Percentiles rank a stretch among this genome's conserved stretches.
phyloP scores from a whole-genome alignment of 2,329 filamentous ascomycete genomes.

The Dichotomopilus funicola region DNA sequence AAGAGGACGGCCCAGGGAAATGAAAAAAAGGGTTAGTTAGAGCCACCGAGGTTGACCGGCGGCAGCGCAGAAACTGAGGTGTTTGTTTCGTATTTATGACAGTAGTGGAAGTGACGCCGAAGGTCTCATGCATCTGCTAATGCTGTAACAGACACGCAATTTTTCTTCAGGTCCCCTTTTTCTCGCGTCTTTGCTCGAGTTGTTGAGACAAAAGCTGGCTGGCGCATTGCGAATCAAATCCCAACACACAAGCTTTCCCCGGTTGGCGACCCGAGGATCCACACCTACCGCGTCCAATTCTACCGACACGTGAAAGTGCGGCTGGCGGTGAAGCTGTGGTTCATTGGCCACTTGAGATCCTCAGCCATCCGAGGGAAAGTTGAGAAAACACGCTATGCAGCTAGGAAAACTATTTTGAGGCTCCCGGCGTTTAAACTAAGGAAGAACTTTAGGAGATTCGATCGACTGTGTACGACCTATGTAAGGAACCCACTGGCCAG shows the following conservation, averaged over 20 bases:
- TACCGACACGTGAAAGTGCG: conserved; percentile 17
- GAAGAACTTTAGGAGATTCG: no score
- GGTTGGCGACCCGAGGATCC: neutral
- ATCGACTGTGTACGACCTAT: no score
- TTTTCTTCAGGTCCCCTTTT: neutral
- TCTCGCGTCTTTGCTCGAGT: conserved; percentile 6
- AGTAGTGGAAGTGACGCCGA: neutral
- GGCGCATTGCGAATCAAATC: conserved; percentile 18
- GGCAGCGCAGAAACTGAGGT: neutral
- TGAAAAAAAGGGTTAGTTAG: neutral
- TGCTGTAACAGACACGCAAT: neutral
- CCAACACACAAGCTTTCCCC: conserved; percentile 7
- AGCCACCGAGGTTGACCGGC: neutral
- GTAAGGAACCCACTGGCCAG: no score
- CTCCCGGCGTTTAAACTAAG: no score
- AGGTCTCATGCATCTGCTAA: neutral
- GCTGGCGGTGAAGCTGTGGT: conserved; percentile 3
- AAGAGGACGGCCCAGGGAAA: neutral
- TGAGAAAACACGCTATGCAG: neutral
- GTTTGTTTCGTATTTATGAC: neutral
- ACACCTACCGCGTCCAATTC: neutral
- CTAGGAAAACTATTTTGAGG: no score
- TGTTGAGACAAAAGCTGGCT: conserved; percentile 14
- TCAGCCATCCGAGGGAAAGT: neutral
- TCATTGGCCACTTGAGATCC: neutral